Conservation (phyloP, 2,329 filamentous ascomycete species). For the Helotiales sp. region DNA sequence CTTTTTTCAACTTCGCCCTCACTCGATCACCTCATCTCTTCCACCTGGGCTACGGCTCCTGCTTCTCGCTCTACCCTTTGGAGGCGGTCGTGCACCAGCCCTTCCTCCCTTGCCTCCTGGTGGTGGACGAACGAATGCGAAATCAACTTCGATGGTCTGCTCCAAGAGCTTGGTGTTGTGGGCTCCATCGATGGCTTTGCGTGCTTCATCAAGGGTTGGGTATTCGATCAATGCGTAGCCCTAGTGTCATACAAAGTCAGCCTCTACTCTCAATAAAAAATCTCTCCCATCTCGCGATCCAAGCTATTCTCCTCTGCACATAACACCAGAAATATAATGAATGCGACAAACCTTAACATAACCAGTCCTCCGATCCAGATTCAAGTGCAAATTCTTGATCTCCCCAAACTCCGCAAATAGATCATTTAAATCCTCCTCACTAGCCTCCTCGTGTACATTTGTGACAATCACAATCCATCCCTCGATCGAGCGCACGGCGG, state of each 20-base stretch:
- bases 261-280: slow-evolving; percentile 2
- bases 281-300: neutral
- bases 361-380: slow-evolving; percentile 77
- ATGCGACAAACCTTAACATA: slow-evolving; percentile 72
- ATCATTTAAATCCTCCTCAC: slow-evolving; percentile 80
- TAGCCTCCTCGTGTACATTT: slow-evolving; percentile 85
- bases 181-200: slow-evolving; percentile 79
- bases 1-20: neutral
- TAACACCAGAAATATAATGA: too few relatives aligned
- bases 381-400: slow-evolving; percentile 84
- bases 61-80: slow-evolving; percentile 35
- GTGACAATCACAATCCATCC: slow-evolving; percentile 88
- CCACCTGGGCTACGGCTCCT: slow-evolving; percentile 35
- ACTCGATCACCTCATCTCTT: slow-evolving; percentile 30
- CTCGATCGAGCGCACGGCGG: slow-evolving; percentile 82
- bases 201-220: slow-evolving; percentile 73
- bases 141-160: slow-evolving; percentile 79
- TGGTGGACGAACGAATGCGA: slow-evolving; percentile 80
- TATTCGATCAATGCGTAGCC: slow-evolving; percentile 87
- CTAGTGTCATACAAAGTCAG: slow-evolving; percentile 42
- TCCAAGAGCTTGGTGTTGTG: slow-evolving; percentile 77
- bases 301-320: too few relatives aligned
- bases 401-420: slow-evolving; percentile 82
- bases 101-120: slow-evolving; percentile 52
- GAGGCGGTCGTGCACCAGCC: slow-evolving; percentile 34